phyloP scores from a whole-genome alignment of 306 rosid species.

The Hylodesmum podocarpum region DNA sequence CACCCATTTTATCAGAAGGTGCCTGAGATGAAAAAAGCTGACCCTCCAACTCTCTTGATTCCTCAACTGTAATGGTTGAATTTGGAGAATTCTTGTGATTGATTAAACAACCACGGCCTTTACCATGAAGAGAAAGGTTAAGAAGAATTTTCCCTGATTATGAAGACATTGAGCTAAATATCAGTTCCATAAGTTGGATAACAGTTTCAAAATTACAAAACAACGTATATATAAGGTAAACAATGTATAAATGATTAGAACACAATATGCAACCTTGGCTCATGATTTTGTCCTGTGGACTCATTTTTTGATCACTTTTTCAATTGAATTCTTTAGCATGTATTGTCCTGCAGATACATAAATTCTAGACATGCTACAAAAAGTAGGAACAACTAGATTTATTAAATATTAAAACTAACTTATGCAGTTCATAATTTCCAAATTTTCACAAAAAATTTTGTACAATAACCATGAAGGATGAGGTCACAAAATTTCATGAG shows the following conservation, averaged over 20 bases:
- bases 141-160: conserved; percentile 79
- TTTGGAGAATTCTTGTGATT: conserved; percentile 29
- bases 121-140: conserved; percentile 62
- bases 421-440: too few species aligned
- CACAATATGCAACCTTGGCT: too few species aligned
- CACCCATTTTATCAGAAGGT: conserved; percentile 38
- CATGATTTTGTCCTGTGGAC: too few species aligned
- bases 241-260: neutral
- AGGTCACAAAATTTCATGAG: too few species aligned
- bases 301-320: too few species aligned
- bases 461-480: too few species aligned
- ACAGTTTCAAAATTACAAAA: neutral
- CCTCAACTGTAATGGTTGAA: conserved; percentile 33
- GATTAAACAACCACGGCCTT: conserved; percentile 29
- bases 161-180: conserved; percentile 17
- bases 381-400: too few species aligned
- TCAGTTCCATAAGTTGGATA: neutral
- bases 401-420: too few species aligned
- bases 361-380: too few species aligned
- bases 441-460: too few species aligned
- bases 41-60: conserved; percentile 37
- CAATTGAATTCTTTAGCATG: too few species aligned
- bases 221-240: neutral
- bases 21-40: conserved; percentile 27
- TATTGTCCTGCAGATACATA: too few species aligned